phyloP scores from a whole-genome alignment of 352 stramenopile species.

The Pythium coloratum region DNA sequence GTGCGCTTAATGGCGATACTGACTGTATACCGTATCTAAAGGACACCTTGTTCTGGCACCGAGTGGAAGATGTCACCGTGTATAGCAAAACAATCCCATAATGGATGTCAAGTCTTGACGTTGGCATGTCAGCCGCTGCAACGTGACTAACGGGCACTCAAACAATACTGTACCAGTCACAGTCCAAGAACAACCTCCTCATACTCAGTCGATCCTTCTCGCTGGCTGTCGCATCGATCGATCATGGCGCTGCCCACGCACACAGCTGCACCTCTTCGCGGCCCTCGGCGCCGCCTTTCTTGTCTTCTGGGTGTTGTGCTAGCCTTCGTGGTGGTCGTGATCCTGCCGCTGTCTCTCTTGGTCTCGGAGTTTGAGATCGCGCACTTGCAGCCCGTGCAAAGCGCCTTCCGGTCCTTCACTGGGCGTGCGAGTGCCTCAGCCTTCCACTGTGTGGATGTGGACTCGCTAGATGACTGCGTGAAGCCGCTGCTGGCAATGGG shows the following conservation, averaged over 20 bases:
- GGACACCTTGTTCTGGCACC: not conserved
- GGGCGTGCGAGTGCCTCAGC: not conserved
- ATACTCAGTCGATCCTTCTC: too few species aligned
- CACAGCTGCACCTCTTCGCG: not conserved
- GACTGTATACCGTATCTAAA: not conserved
- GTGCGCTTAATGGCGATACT: too few species aligned
- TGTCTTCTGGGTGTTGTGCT: not conserved
- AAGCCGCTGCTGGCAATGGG: constrained; percentile 7
- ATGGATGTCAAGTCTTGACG: not conserved
- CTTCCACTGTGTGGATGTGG: not conserved
- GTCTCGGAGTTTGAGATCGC: constrained; percentile 3
- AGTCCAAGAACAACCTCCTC: too few species aligned
- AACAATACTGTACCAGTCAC: too few species aligned
- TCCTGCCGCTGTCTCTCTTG: constrained; percentile 11
- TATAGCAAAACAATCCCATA: not conserved
- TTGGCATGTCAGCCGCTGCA: too few species aligned
- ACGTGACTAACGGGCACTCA: too few species aligned
- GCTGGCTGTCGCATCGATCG: too few species aligned
- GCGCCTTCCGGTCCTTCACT: not conserved
- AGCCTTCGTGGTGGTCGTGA: not conserved
- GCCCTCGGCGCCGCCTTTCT: not conserved
- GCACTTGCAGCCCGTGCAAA: not conserved
- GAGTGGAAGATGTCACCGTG: not conserved
- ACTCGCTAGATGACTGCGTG: not conserved
- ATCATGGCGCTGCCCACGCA: not conserved